Evolutionary conservation across 306 rosid genomes (phyloP).

Genomic region (Arachis hypogaea): DNA sequence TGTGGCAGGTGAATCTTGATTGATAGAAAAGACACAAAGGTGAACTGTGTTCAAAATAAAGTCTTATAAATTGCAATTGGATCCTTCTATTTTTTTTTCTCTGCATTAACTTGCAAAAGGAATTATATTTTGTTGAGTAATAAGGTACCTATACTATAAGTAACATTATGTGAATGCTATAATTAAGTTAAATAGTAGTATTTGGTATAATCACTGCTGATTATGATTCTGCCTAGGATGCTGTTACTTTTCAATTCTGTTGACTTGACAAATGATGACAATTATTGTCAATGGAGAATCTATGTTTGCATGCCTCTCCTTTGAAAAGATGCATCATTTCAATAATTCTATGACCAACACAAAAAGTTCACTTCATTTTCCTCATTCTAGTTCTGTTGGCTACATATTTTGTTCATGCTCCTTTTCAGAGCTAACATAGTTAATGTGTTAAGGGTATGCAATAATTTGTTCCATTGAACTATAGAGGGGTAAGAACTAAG

Average conservation of each 20-base stretch:
- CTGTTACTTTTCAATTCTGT: neutral
- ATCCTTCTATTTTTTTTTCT: neutral
- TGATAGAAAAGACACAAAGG: neutral
- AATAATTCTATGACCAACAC: neutral
- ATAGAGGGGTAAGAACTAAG: too few relatives aligned
- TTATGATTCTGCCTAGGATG: neutral
- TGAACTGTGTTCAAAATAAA: neutral
- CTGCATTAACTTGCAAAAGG: neutral
- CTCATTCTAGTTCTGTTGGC: slow-evolving; percentile 5
- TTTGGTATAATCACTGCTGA: neutral
- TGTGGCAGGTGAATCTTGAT: neutral
- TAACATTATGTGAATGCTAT: neutral
- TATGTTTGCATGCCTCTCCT: neutral
- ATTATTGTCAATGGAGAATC: neutral
- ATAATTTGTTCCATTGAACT: too few relatives aligned
- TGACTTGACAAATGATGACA: neutral
- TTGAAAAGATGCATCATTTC: neutral
- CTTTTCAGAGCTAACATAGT: too few relatives aligned
- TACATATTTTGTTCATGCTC: neutral
- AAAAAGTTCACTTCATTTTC: neutral
- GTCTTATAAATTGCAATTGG: neutral
- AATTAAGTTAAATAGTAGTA: neutral
- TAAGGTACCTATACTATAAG: neutral
- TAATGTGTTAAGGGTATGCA: neutral
- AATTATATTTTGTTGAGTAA: neutral